Evolutionary conservation across 371 early-diverging fungal species (phyloP).

Genomic region (Circinella umbellata): DNA sequence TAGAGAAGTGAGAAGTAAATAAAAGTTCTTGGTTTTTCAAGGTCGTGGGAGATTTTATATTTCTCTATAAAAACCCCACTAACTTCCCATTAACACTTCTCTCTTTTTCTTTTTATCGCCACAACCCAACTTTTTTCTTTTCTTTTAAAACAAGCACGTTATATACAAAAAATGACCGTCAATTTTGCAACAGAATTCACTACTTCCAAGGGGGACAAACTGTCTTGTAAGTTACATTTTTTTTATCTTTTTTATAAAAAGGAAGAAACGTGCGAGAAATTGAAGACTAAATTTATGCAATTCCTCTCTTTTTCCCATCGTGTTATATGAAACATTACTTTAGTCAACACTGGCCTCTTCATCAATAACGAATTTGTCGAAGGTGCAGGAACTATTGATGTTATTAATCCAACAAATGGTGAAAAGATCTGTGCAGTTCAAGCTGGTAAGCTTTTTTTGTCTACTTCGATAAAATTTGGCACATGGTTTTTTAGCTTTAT

Average conservation of each 20-base stretch:
- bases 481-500: no score
- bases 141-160: not conserved
- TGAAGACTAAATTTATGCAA: not conserved
- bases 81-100: not conserved
- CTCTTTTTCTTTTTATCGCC: constrained; percentile 7
- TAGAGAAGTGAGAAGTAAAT: not conserved
- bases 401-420: constrained; percentile 51
- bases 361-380: constrained; percentile 59
- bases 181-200: constrained; percentile 27
- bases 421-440: constrained; percentile 10
- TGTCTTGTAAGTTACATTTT: constrained; percentile 37
- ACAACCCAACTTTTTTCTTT: constrained; percentile 7
- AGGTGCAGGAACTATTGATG: constrained; percentile 49
- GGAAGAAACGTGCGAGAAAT: not conserved
- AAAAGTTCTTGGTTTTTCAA: constrained; percentile 11
- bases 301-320: not conserved
- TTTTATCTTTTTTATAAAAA: not conserved
- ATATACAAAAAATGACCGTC: constrained; percentile 20
- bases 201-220: constrained; percentile 41
- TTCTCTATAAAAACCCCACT: constrained; percentile 7
- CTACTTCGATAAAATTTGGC: no score
- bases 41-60: not conserved
- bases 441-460: constrained; percentile 5
- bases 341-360: constrained; percentile 59
- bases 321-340: no score